Percentiles rank a stretch among this genome's conserved stretches.
phyloP scores from a whole-genome alignment of 1,284 basidiomycete genomes.

The Naganishia sp. region DNA sequence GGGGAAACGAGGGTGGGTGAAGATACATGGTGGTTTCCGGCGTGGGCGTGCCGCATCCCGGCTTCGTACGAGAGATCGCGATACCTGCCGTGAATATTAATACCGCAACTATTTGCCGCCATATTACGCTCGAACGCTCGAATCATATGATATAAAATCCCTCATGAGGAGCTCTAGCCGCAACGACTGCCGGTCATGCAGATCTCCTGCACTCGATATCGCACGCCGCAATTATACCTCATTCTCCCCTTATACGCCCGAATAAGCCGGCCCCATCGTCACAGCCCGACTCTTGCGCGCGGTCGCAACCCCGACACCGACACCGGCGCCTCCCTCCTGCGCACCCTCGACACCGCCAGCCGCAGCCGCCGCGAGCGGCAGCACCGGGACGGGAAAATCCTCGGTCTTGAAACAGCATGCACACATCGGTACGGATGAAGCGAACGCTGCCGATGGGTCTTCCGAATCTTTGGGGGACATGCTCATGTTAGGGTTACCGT shows the following conservation, averaged over 20 bases:
- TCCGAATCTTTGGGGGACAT: background rate
- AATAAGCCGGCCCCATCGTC: background rate
- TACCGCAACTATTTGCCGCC: too few species aligned
- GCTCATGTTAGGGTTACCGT: background rate
- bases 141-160: background rate
- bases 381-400: background rate
- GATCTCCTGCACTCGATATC: too few species aligned
- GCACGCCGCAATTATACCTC: too few species aligned
- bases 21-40: too few species aligned
- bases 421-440: slow-evolving; percentile 1
- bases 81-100: too few species aligned
- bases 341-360: too few species aligned
- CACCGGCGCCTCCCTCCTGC: background rate
- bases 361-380: slow-evolving; percentile 1
- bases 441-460: background rate
- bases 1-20: too few species aligned
- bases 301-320: background rate
- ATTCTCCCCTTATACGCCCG: background rate
- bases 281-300: background rate
- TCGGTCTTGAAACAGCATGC: slow-evolving; percentile 20
- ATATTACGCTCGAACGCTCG: background rate
- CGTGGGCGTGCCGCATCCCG: too few species aligned
- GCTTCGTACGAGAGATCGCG: too few species aligned
- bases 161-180: too few species aligned
- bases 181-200: too few species aligned